Evolutionary conservation across 257 asterid genomes (phyloP).

Genomic region (Sherardia arvensis): DNA sequence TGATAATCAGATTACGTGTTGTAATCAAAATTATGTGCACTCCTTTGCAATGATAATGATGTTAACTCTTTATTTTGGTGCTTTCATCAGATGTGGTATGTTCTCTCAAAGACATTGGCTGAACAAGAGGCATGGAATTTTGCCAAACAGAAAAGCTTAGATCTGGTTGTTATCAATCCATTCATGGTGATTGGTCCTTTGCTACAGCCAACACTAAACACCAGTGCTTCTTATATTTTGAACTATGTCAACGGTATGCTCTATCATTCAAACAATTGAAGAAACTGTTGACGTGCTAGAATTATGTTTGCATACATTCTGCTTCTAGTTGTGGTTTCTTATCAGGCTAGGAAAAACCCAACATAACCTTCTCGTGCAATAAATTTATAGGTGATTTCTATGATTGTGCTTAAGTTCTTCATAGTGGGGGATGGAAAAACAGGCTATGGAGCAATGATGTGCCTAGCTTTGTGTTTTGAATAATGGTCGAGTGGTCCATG

Average conservation of each 20-base stretch:
- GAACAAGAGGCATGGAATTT: slow-evolving; percentile 84
- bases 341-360: not conserved
- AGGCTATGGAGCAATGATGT: not conserved
- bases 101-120: slow-evolving; percentile 70
- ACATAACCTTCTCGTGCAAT: not conserved
- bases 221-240: slow-evolving; percentile 55
- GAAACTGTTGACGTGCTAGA: not conserved
- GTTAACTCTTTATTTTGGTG: not conserved
- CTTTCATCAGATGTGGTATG: slow-evolving; percentile 51
- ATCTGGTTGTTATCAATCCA: slow-evolving; percentile 68
- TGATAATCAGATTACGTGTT: too few relatives aligned
- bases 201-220: slow-evolving; percentile 70
- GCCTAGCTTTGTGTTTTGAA: not conserved
- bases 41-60: not conserved
- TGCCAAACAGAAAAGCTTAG: slow-evolving; percentile 57
- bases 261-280: not conserved
- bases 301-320: not conserved
- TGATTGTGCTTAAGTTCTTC: not conserved
- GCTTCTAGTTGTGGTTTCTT: not conserved
- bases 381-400: not conserved
- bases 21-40: not conserved
- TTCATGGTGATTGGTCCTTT: slow-evolving; percentile 77
- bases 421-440: not conserved
- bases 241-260: slow-evolving; percentile 53
- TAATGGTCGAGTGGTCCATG: not conserved